Base-by-base conservation (phyloP, 805 yeast species). In the Candida ascalaphidarum region DNA sequence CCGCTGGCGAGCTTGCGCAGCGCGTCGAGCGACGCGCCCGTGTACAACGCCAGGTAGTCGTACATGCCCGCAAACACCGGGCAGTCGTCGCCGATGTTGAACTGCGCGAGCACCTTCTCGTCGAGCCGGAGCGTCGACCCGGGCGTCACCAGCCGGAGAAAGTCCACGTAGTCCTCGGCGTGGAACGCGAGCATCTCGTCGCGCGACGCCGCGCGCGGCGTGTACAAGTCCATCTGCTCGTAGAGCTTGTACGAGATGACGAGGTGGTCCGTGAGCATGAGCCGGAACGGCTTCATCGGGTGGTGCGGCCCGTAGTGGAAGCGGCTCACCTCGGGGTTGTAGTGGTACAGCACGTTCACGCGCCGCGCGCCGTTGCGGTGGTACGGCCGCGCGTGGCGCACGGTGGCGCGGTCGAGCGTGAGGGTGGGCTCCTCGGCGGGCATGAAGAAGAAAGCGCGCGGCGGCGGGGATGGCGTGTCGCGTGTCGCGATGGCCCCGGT, bases 211-310 rank as follows among this genome's bases (percentile, higher is more conserved):
- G 75, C 58, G 35, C 94, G 64, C 2, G 97, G 94, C 34, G 74
- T 68, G 54, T 82, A 92, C 17, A 86, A 57, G 48, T 92, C 97
- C 96, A 89, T 84, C 40, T 77, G 70, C 44, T 85, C 85, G 52
- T 88, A 84, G 26, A 89, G 60, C 33, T 84, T 84, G 55, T 92
- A 89, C 10, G 81, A 77, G 19, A 80, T 72, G 29, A 89, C 89
- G 36, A 89, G 61, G 50, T 88, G 95, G 56, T 89, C 96, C 1
- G 98, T 89, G 25, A 89, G 68, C 88, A 86, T 80, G 36, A 92
- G 63, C 39, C 98, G 63, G 53, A 88, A 84, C 11, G 98, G 98
- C 52, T 89, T 89, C 98, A 89, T 89, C n/a, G 98, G 98, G 55
- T 89, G 98, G 35, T 77, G 72, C 2, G 83, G 81, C 11, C 98